These are phyloP conservation scores for Trametes villosa DNA, from an alignment of 768 basidiomycete species.

Conservation along the genomic window DNA sequence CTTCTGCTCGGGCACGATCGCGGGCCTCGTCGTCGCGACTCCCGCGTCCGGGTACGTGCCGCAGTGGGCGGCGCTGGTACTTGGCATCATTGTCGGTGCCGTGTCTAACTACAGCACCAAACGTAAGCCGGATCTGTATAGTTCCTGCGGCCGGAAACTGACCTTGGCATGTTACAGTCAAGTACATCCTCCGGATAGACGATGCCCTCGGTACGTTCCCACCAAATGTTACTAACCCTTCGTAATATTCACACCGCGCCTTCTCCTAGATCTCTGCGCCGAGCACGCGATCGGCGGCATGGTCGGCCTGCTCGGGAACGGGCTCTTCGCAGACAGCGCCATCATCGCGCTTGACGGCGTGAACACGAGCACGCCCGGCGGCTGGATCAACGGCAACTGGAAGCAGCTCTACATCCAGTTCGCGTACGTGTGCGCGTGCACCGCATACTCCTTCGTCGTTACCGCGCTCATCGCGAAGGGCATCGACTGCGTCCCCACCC, in stretches of 20 bases:
- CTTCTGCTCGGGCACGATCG: slow-evolving; percentile 76
- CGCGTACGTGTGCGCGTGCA: slow-evolving; percentile 80
- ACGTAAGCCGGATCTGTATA: slow-evolving; percentile 45
- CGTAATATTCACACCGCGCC: neutral
- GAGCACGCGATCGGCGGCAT: slow-evolving; percentile 89
- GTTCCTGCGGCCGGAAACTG: slow-evolving; percentile 12
- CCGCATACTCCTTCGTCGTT: slow-evolving; percentile 71
- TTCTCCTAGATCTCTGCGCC: slow-evolving; percentile 72
- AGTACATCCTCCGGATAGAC: slow-evolving; percentile 72
- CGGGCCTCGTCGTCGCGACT: slow-evolving; percentile 78
- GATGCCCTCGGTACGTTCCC: slow-evolving; percentile 66
- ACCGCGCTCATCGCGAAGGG: slow-evolving; percentile 79
- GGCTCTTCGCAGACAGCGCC: slow-evolving; percentile 79
- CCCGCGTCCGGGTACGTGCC: slow-evolving; percentile 85
- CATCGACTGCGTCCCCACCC: slow-evolving; percentile 81
- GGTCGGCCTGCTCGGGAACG: slow-evolving; percentile 80
- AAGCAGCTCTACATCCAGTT: slow-evolving; percentile 82
- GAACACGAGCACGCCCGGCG: slow-evolving; percentile 62
- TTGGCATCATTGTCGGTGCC: slow-evolving; percentile 73
- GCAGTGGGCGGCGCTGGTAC: slow-evolving; percentile 75
- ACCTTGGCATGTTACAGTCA: slow-evolving; percentile 48
- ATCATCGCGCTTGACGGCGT: slow-evolving; percentile 82
- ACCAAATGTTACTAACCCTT: neutral
- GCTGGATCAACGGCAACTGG: slow-evolving; percentile 86
- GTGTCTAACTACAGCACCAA: slow-evolving; percentile 87